Conservation (phyloP, 805 yeast species). For the Candida sphagnicola region DNA sequence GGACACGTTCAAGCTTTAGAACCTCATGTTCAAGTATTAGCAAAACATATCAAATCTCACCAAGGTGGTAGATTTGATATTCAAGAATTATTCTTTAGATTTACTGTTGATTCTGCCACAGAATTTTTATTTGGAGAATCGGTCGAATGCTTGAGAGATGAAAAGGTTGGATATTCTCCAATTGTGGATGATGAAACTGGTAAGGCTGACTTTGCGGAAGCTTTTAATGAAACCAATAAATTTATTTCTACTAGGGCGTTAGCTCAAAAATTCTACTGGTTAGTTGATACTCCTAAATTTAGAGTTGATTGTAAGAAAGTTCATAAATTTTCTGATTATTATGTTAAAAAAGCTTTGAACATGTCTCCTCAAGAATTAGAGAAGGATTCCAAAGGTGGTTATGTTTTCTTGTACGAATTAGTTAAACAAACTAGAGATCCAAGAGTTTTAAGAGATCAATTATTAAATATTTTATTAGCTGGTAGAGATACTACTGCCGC, state of each 20-base stretch:
- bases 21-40: conserved; percentile 23
- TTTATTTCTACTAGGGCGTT: conserved; percentile 28
- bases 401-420: conserved; percentile 35
- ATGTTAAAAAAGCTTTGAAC: conserved; percentile 27
- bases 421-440: conserved; percentile 35
- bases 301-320: conserved; percentile 13
- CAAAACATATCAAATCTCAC: conserved; percentile 15
- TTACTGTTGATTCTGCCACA: conserved; percentile 38
- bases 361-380: conserved; percentile 27
- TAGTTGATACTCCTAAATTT: conserved; percentile 15
- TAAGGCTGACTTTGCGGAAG: conserved; percentile 14
- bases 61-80: conserved; percentile 24
- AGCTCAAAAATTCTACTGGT: conserved; percentile 26
- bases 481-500: conserved; percentile 37
- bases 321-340: conserved; percentile 18
- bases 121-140: conserved; percentile 39
- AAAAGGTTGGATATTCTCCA: neutral
- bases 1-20: conserved; percentile 30
- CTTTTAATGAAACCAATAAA: conserved; percentile 34
- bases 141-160: conserved; percentile 17
- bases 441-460: conserved; percentile 32
- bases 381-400: conserved; percentile 22
- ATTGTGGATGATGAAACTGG: conserved; percentile 1
- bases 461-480: conserved; percentile 35
- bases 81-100: conserved; percentile 30